A percentile compares a stretch with the other conserved stretches of the same genome.
Conservation (phyloP, 2,329 filamentous ascomycete genomes). For the Metarhizium humberi region DNA sequence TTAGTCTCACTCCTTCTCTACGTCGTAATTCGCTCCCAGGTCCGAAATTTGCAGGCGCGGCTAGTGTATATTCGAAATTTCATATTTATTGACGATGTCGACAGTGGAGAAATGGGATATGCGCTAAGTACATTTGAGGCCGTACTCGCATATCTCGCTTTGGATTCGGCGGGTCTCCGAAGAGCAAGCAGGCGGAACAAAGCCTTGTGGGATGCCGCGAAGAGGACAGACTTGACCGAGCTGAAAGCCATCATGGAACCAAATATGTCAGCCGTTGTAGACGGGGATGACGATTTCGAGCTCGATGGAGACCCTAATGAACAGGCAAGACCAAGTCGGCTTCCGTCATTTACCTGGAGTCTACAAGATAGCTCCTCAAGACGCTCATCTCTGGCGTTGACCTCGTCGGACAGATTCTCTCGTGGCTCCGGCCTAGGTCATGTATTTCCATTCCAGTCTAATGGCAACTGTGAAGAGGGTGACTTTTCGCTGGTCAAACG, state of each 20-base stretch:
- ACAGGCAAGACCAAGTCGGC: slow-evolving; percentile 35
- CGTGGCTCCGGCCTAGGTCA: slow-evolving; percentile 59
- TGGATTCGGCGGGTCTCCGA: slow-evolving; percentile 72
- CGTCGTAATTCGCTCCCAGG: slow-evolving; percentile 84
- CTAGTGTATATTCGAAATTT: slow-evolving; percentile 95
- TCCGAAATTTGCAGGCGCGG: slow-evolving; percentile 78
- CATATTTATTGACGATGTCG: slow-evolving; percentile 95
- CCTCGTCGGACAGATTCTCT: slow-evolving; percentile 41
- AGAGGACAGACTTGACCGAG: slow-evolving; percentile 64
- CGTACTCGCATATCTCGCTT: slow-evolving; percentile 77
- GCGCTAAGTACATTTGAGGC: slow-evolving; percentile 93
- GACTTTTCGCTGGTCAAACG: slow-evolving; percentile 34
- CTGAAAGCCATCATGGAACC: slow-evolving; percentile 76
- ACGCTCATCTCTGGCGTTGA: slow-evolving; percentile 31
- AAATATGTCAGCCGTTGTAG: slow-evolving; percentile 37
- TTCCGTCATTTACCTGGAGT: slow-evolving; percentile 38
- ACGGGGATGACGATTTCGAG: slow-evolving; percentile 31
- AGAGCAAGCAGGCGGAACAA: slow-evolving; percentile 81
- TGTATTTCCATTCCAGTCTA: slow-evolving; percentile 77
- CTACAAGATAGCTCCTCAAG: slow-evolving; percentile 35
- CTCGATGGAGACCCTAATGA: slow-evolving; percentile 38
- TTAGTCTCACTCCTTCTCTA: slow-evolving; percentile 84
- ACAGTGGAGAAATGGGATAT: slow-evolving; percentile 93
- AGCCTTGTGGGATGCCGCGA: slow-evolving; percentile 77
- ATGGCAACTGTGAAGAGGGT: slow-evolving; percentile 33